Base-by-base conservation (phyloP, 169 alveolate species). In the Besnoitia besnoiti region DNA sequence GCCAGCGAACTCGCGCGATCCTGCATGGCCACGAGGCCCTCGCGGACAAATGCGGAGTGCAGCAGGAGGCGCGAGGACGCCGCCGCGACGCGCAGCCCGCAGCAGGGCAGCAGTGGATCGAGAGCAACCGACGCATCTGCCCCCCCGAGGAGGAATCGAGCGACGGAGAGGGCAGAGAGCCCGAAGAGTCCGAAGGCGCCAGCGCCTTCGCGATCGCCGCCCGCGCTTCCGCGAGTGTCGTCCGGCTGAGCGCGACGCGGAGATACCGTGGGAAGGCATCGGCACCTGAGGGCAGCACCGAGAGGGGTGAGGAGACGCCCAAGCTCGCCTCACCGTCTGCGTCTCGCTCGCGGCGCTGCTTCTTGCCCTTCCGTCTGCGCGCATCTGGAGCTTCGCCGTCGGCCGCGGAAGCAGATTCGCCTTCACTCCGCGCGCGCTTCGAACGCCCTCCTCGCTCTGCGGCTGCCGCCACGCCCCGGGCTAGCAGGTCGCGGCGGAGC, bases 1-100 rank as follows among this genome's bases (percentile, higher is more conserved):
- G 95, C 92, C 39, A 92, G 82, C 55, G 94, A 85, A 84, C 95
- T 93, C 80, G 95, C 92, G 35, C 95, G 85, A 85, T 94, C 96
- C 35, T 93, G 95, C 30, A 92, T 85, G 35, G 90, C 90, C 4
- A 92, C 85, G 59, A 85, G 39, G 37, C 94, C 91, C n/a, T 51
- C 79, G 37, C 44, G 89, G 47, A 94, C 92, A 21, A 94, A 75
- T 30, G 91, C 88, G 47, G 80, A 85, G 62, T 51, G 90, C 59
- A 35, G 49, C 50, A 82, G 91, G 37, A 33, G 50, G 33, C 55
- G 51, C 24, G 89, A 51, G 67, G 93, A 35, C 30, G 76, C 33
- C 59, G 87, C 40, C 10, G 87, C 16, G 3, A 24, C 59, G 10
- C 87, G 55, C 33, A 77, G 87, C 16, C 50, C 61, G 24, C 61